Evolutionary conservation across 2,329 filamentous ascomycete species (phyloP).

Genomic region (Triangularia setosa): DNA sequence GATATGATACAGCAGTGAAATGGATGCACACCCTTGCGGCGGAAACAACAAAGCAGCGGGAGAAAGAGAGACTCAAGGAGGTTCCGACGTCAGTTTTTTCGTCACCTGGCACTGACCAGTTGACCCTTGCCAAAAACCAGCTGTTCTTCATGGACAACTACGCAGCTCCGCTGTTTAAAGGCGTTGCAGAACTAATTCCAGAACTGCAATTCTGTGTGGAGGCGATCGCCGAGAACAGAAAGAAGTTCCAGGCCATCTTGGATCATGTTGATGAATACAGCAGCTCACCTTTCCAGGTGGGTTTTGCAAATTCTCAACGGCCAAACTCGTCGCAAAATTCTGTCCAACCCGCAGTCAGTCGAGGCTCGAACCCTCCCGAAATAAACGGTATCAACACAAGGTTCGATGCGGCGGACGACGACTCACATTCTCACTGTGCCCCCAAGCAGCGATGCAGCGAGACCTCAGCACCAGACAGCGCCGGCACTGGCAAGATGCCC

Average conservation of each 20-base stretch:
- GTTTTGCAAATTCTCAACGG: neutral
- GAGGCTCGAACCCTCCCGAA: constrained; percentile 27
- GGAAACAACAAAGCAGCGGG: constrained; percentile 88
- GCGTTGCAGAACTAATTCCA: constrained; percentile 80
- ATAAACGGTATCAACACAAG: constrained; percentile 42
- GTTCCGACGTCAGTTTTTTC: constrained; percentile 87
- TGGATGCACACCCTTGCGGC: constrained; percentile 96
- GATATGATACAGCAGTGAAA: constrained; percentile 73
- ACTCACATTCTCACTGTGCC: constrained; percentile 37
- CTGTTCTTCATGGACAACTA: constrained; percentile 97
- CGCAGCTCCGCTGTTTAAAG: constrained; percentile 85
- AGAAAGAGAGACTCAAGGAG: constrained; percentile 83
- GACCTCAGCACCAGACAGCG: constrained; percentile 53
- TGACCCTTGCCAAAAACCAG: constrained; percentile 82
- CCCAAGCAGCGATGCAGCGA: constrained; percentile 55
- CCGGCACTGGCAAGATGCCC: constrained; percentile 60
- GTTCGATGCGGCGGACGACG: constrained; percentile 42
- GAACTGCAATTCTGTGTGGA: constrained; percentile 78
- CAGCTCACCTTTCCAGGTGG: neutral
- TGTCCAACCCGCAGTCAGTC: neutral
- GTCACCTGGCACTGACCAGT: constrained; percentile 74
- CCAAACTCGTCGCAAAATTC: neutral
- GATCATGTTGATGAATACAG: neutral
- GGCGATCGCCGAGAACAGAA: constrained; percentile 74
- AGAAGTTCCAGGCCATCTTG: neutral